Base-by-base conservation (phyloP, 1,284 basidiomycete species). In the Cerrena zonata region DNA sequence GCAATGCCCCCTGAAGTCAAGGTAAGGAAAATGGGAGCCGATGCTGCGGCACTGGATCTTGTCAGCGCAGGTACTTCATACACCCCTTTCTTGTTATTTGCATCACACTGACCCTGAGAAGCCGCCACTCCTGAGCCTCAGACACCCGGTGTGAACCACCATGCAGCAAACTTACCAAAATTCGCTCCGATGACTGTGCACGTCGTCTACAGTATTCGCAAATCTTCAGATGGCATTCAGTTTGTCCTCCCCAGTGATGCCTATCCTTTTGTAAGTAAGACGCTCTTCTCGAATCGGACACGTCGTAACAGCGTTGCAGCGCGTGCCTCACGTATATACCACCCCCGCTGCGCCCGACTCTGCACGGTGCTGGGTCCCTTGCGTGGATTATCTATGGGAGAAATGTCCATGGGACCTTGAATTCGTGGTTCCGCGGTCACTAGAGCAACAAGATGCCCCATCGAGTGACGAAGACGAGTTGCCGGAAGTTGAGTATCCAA, bases 331-430 rank as follows among this genome's bases (percentile, higher is more conserved):
- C 68, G 84, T 90, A 49, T 99, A 89, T 63, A 94, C 94, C 2
- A 89, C 87, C 2, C 86, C 94, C 0, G 89, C 91, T 0, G 89
- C 89, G 2, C 85, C 92, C 4, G 92, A 96, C 63, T 81, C 91
- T 11, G 92, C 95, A 5, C 78, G 96, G 58, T 93, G 91, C 61
- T 99, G 96, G 96, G 88, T 98, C 10, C 96, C 96, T 3, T 99
- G 96, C 61, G 72, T 98, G 12, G 96, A 99, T 68, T 91, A 84
- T 63, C 69, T 95, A 12, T 97, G 93, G 91, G 95, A 97, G 68
- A 86, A 92, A 61, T 97, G 91, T 62, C 96, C 95, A 2, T 99
- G 96, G 96, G 96, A 99, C 64, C 87, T 99, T 49, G 92, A 98
- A 66, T 91, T 97, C 65, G 83, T 98, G 50, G 94, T 97, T 19